Conservation (phyloP, 2,329 filamentous ascomycete genomes). For the Colletotrichum camelliae region DNA sequence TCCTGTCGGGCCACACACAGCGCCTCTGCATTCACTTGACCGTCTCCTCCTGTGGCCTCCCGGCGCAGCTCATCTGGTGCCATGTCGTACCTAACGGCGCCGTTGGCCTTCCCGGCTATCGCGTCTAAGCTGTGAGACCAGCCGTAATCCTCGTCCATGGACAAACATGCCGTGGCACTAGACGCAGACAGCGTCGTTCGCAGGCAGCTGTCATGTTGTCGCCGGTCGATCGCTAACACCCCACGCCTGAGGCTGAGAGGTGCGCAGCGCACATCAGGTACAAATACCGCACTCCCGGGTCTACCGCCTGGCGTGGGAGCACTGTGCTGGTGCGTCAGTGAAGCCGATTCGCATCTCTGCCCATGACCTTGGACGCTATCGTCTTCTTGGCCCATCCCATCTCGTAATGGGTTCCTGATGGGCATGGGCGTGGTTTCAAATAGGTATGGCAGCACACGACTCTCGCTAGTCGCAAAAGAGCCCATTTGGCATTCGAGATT, state of each 20-base stretch:
- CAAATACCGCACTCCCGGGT: conserved; percentile 9
- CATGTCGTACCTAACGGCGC: neutral
- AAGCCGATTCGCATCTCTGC: neutral
- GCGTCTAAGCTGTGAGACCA: neutral
- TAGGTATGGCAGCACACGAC: conserved; percentile 4
- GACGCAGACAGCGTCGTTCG: neutral
- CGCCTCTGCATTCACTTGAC: neutral
- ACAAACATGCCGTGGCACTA: neutral
- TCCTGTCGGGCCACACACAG: too few species aligned
- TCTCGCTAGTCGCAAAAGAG: neutral
- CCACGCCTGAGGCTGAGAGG: conserved; percentile 17
- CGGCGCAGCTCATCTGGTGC: neutral
- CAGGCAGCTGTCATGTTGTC: neutral
- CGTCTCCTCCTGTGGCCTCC: neutral
- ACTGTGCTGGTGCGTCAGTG: neutral
- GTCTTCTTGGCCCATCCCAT: neutral
- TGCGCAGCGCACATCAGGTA: conserved; percentile 3
- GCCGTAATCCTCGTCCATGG: neutral
- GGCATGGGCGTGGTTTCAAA: neutral
- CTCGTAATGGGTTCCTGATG: conserved; percentile 14
- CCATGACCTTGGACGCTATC: neutral
- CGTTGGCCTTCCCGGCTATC: neutral
- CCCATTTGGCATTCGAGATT: neutral
- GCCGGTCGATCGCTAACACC: neutral
- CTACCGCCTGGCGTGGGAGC: neutral